Conservation (phyloP, 331 rosid genomes). For the Quercus phellos region DNA sequence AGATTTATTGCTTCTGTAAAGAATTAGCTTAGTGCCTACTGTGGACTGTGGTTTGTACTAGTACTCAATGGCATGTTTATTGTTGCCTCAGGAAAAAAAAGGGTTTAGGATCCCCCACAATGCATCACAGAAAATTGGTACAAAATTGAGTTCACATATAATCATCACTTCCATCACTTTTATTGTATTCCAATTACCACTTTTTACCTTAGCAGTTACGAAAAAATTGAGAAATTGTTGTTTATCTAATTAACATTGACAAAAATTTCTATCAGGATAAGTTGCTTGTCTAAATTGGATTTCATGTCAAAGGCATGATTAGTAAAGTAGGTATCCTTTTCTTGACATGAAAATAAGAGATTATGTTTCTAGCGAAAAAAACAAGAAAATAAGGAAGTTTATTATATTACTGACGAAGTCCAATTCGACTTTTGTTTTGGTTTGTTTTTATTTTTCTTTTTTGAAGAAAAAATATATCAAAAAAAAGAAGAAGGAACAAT, state of each 20-base stretch:
- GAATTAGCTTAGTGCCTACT: conserved; percentile 22
- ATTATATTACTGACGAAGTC: neutral
- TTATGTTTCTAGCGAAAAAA: neutral
- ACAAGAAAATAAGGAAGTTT: neutral
- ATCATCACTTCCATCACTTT: too few relatives aligned
- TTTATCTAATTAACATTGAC: too few relatives aligned
- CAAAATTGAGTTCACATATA: too few relatives aligned
- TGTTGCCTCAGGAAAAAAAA: neutral
- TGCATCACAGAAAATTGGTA: neutral
- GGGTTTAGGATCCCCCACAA: neutral
- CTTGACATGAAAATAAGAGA: neutral
- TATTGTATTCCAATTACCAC: too few relatives aligned
- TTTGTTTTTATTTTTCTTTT: neutral
- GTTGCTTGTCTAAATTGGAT: neutral
- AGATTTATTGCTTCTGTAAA: conserved; percentile 33
- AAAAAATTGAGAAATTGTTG: too few relatives aligned
- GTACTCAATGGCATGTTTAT: neutral
- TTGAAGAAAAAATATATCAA: too few relatives aligned
- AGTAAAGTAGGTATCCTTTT: neutral
- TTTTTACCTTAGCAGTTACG: too few relatives aligned
- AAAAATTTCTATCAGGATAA: neutral
- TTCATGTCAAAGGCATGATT: neutral
- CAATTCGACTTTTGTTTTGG: neutral
- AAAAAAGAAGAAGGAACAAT: neutral
- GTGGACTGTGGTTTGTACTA: conserved; percentile 1